Evolutionary conservation across 495 filamentous ascomycete species (phyloP), one percentile per base, ranked within the genome.

Genomic region (Penicillium subrubescens): DNA sequence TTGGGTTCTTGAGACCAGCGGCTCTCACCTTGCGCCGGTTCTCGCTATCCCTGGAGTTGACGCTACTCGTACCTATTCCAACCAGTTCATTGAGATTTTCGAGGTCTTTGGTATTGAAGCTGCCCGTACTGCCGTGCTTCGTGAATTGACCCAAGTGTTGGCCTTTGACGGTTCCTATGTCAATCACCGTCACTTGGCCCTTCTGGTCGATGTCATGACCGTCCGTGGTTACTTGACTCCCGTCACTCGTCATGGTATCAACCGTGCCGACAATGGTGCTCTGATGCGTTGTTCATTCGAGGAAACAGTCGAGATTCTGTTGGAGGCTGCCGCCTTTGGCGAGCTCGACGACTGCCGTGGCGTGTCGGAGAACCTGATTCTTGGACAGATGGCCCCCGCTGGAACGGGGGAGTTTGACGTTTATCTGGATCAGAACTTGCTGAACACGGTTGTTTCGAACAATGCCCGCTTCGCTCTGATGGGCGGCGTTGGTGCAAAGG

Each of bases 221-320:
- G 91, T 94, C 57, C 88, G 95, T 51, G 95, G 95, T 52, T 89
- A 90, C 67, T 84, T 99, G 67, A 96, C 96, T 75, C 94, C 95
- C 7, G 93, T 98, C 59, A 98, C 95, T 61, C 92, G 95, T 76
- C 96, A 98, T 66, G 95, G 95, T 81, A 99, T 99, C 78, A 99
- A 99, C 79, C 88, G 96, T 67, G 90, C 93, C 14, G 96, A 99
- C 70, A 99, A 96, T 53, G 95, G 95, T 82, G 95, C 95, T 2
- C 82, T 99, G 70, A 99, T 99, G 95, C 89, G 95, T 73, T 99
- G 95, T 83, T 99, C 95, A 10, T 99, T 99, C 79, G 95, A 99
- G 80, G 96, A 99, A 71, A 99, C 95, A 0, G 95, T 99, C 35
- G 95, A 99, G 74, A 99, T 99, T 79, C 82, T 99, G 29, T 84